phyloP scores from a whole-genome alignment of 176 grass and related monocot genomes.

The Pharus latifolius region DNA sequence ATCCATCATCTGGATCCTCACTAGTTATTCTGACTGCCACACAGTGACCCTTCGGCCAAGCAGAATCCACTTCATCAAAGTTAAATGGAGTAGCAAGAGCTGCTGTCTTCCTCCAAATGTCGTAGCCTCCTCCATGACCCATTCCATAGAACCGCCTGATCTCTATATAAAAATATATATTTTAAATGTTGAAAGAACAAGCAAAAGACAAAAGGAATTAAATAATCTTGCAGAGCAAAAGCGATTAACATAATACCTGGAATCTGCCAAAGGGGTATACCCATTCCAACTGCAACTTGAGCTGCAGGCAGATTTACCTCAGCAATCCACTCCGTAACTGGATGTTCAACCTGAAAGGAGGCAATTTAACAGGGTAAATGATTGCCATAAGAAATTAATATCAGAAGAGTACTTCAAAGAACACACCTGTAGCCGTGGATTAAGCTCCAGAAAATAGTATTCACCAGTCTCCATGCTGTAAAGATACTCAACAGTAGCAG shows the following conservation, averaged over 20 bases:
- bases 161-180: slow-evolving; percentile 37
- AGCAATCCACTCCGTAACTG: slow-evolving; percentile 98
- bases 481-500: slow-evolving; percentile 97
- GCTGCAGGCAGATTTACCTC: slow-evolving; percentile 93
- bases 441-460: slow-evolving; percentile 98
- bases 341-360: slow-evolving; percentile 72
- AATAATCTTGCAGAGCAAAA: not conserved
- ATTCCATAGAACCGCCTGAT: slow-evolving; percentile 98
- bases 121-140: slow-evolving; percentile 79
- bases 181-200: not conserved
- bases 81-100: slow-evolving; percentile 74
- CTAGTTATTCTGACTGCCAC: slow-evolving; percentile 91
- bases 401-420: not conserved
- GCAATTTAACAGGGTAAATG: slow-evolving; percentile 6
- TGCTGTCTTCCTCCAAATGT: slow-evolving; percentile 73
- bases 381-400: not conserved
- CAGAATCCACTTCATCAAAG: slow-evolving; percentile 84
- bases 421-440: slow-evolving; percentile 74
- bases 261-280: slow-evolving; percentile 94
- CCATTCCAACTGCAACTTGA: slow-evolving; percentile 98
- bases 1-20: slow-evolving; percentile 96
- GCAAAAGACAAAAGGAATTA: not conserved
- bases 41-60: slow-evolving; percentile 84
- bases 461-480: slow-evolving; percentile 99
- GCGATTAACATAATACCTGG: slow-evolving; percentile 44